Percentiles rank a stretch among this genome's conserved stretches.
Evolutionary conservation across 352 stramenopile genomes (phyloP).

Genomic region (Phytophthora fragariae): DNA sequence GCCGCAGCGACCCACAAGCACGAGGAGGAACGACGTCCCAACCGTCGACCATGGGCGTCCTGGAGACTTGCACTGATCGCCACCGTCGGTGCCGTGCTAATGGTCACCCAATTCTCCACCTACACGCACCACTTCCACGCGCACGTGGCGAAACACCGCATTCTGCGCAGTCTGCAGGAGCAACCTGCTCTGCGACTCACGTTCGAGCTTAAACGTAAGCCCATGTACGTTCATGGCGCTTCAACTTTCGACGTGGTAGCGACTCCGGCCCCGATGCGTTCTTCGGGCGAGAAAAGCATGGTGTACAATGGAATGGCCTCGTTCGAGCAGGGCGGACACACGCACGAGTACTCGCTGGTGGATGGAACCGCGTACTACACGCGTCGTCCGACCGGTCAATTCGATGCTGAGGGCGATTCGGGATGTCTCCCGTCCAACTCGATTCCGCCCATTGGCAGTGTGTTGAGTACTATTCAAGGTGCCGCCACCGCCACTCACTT

Average conservation of each 20-base stretch:
- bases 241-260: conserved; percentile 50
- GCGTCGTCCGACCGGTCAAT: conserved; percentile 5
- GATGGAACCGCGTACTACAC: conserved; percentile 48
- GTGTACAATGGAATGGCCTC: conserved; percentile 46
- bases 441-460: conserved; percentile 41
- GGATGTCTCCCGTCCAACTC: conserved; percentile 36
- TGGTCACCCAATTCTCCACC: conserved; percentile 28
- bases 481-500: conserved; percentile 19
- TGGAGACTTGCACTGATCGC: conserved; percentile 28
- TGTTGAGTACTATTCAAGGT: conserved; percentile 38
- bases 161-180: conserved; percentile 47
- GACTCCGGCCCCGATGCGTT: conserved; percentile 30
- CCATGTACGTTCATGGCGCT: conserved; percentile 46
- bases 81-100: conserved; percentile 20
- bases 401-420: conserved; percentile 1
- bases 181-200: conserved; percentile 45
- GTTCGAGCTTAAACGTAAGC: conserved; percentile 49
- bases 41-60: conserved; percentile 19
- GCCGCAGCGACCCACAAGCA: conserved; percentile 10
- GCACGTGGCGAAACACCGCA: conserved; percentile 51
- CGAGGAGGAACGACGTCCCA: neutral
- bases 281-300: conserved; percentile 24
- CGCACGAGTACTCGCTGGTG: conserved; percentile 46
- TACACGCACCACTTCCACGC: conserved; percentile 48
- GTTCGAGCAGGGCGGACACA: conserved; percentile 36